Conservation (phyloP, 768 basidiomycete genomes). For the Mycena floridula region DNA sequence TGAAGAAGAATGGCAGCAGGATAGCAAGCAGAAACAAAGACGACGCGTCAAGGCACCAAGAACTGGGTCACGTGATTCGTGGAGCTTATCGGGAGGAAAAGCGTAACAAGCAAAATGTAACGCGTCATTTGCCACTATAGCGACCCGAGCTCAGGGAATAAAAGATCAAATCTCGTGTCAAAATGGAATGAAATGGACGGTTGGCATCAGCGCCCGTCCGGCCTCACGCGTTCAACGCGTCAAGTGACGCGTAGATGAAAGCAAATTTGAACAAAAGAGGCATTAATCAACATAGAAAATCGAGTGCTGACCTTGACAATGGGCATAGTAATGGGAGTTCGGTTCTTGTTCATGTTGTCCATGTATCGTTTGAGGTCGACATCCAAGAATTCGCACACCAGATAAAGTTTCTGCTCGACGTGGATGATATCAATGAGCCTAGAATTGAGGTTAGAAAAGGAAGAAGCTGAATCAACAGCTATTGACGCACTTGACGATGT, state of each 20-base stretch:
- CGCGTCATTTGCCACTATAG: too few species aligned
- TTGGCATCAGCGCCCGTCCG: too few species aligned
- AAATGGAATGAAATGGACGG: too few species aligned
- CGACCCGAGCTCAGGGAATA: too few species aligned
- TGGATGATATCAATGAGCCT: conserved; percentile 97
- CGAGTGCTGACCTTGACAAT: conserved; percentile 72
- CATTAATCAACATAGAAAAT: conserved; percentile 1
- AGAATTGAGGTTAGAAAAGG: conserved; percentile 1
- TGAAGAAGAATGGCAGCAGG: too few species aligned
- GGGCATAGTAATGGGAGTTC: conserved; percentile 64
- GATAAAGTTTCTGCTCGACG: conserved; percentile 93
- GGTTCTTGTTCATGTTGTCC: conserved; percentile 73
- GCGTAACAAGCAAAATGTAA: too few species aligned
- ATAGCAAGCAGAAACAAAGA: too few species aligned
- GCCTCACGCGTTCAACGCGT: background rate
- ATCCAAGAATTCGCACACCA: conserved; percentile 97
- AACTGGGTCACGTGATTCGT: too few species aligned
- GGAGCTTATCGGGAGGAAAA: too few species aligned
- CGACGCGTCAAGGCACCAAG: too few species aligned
- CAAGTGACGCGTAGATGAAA: background rate
- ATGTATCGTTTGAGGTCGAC: conserved; percentile 96
- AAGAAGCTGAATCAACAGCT: conserved; percentile 1
- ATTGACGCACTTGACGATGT: conserved; percentile 77
- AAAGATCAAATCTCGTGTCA: too few species aligned
- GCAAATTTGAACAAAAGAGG: background rate